A percentile compares a stretch with the other conserved stretches of the same genome.
Conservation (phyloP, 768 basidiomycete genomes). For the Suillus weaverae region DNA sequence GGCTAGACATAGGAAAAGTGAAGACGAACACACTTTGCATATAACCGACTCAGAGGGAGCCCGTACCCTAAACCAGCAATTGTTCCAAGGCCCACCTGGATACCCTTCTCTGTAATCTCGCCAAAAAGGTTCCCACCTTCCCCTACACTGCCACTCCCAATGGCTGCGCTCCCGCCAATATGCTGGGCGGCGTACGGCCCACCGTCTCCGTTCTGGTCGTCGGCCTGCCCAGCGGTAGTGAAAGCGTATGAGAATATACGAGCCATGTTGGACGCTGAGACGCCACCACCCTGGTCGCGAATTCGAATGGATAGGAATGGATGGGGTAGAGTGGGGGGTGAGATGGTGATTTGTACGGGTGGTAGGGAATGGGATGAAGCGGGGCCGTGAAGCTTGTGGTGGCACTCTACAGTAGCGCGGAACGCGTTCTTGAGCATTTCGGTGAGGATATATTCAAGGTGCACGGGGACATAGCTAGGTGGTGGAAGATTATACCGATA, state of each 20-base stretch:
- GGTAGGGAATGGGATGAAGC: conserved; percentile 44
- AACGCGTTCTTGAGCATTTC: conserved; percentile 91
- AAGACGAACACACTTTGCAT: conserved; percentile 50
- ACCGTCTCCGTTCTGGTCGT: conserved; percentile 42
- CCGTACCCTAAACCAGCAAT: conserved; percentile 91
- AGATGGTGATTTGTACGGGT: conserved; percentile 71
- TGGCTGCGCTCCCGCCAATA: conserved; percentile 68
- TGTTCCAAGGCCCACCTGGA: conserved; percentile 83
- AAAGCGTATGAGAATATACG: conserved; percentile 91
- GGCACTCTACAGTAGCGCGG: conserved; percentile 82
- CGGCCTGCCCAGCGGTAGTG: conserved; percentile 70
- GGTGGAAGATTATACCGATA: background rate
- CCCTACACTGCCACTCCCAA: conserved; percentile 42
- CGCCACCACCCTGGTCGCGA: conserved; percentile 86
- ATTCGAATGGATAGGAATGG: conserved; percentile 73
- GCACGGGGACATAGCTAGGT: conserved; percentile 80
- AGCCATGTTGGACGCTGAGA: conserved; percentile 69
- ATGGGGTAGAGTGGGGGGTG: conserved; percentile 44
- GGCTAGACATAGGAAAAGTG: background rate
- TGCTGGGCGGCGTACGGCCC: conserved; percentile 81
- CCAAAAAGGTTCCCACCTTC: conserved; percentile 62
- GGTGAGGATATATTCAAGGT: conserved; percentile 88
- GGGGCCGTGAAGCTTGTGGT: conserved; percentile 44
- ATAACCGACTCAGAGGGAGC: conserved; percentile 75
- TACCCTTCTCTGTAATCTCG: conserved; percentile 74